Percentiles rank a stretch among this genome's conserved stretches.
phyloP scores from a whole-genome alignment of 306 rosid genomes.

The Abrus pulchellus region DNA sequence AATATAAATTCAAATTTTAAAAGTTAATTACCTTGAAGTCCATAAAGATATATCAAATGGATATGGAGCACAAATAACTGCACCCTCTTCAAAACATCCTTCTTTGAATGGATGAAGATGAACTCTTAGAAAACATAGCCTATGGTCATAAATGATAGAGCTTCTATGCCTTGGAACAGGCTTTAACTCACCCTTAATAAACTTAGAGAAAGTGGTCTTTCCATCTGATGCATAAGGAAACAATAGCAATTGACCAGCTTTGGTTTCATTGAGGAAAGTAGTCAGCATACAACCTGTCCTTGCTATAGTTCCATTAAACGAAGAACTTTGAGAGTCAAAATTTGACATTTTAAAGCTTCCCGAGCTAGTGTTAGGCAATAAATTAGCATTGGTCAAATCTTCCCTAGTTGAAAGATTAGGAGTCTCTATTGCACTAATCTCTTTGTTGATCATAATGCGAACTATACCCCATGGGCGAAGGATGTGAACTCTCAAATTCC shows the following conservation, averaged over 20 bases:
- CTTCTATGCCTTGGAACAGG: constrained; percentile 43
- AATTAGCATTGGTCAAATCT: constrained; percentile 38
- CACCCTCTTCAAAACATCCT: constrained; percentile 91
- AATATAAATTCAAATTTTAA: constrained; percentile 3
- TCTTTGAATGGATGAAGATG: constrained; percentile 74
- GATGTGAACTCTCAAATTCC: constrained; percentile 72
- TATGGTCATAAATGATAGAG: constrained; percentile 49
- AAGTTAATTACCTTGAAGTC: constrained; percentile 68
- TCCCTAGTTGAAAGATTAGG: constrained; percentile 45
- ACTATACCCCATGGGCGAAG: constrained; percentile 75
- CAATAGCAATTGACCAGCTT: constrained; percentile 60
- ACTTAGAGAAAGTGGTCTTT: constrained; percentile 48
- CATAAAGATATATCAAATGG: constrained; percentile 67
- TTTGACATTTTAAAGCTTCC: constrained; percentile 45
- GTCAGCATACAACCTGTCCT: constrained; percentile 63
- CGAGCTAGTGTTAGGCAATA: constrained; percentile 41
- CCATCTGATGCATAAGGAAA: constrained; percentile 65
- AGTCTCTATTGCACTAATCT: constrained; percentile 37
- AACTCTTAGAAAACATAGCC: constrained; percentile 75
- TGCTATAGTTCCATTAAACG: constrained; percentile 64
- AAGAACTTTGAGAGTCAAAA: constrained; percentile 40
- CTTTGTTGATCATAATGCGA: constrained; percentile 50
- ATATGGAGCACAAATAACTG: constrained; percentile 78
- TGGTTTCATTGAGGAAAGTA: constrained; percentile 63
- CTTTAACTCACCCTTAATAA: constrained; percentile 54